Percentiles rank a stretch among this genome's conserved stretches.
Conservation (phyloP, 2,329 filamentous ascomycete species). For the Penicillium crustosum region DNA sequence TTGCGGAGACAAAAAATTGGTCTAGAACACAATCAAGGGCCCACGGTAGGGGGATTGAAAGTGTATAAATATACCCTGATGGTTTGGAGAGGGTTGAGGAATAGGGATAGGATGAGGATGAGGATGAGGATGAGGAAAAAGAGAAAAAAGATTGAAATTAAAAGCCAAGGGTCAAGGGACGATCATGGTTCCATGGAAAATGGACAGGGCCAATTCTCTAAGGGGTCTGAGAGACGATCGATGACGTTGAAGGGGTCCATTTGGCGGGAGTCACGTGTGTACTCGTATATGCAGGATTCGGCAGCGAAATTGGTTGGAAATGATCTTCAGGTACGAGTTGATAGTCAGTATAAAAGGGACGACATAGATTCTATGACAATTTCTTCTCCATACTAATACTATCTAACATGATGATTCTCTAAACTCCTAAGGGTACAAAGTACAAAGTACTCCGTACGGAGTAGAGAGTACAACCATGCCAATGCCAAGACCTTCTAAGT, state of each 20-base stretch:
- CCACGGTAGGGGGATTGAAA: slow-evolving; percentile 7
- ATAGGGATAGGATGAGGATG: neutral
- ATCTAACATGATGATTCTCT: neutral
- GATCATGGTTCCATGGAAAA: slow-evolving; percentile 25
- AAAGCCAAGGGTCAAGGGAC: slow-evolving; percentile 14
- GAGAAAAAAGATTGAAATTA: neutral
- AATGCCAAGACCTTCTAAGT: slow-evolving; percentile 17
- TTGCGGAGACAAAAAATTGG: slow-evolving; percentile 17
- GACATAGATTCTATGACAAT: neutral
- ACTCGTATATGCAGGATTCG: neutral
- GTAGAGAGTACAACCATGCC: neutral
- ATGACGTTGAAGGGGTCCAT: slow-evolving; percentile 14
- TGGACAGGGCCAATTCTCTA: slow-evolving; percentile 11
- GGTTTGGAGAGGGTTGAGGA: neutral
- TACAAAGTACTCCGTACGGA: too few species aligned
- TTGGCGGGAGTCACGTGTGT: slow-evolving; percentile 3
- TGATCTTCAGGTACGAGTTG: neutral
- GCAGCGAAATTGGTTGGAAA: neutral
- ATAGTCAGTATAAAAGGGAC: neutral
- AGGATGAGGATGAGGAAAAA: slow-evolving; percentile 4
- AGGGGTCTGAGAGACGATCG: slow-evolving; percentile 11
- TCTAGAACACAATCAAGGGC: slow-evolving; percentile 11
- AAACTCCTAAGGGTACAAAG: neutral
- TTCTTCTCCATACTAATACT: neutral
- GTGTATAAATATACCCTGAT: neutral